Conservation (phyloP, 2,329 filamentous ascomycete species). For the Ilyonectria destructans region DNA sequence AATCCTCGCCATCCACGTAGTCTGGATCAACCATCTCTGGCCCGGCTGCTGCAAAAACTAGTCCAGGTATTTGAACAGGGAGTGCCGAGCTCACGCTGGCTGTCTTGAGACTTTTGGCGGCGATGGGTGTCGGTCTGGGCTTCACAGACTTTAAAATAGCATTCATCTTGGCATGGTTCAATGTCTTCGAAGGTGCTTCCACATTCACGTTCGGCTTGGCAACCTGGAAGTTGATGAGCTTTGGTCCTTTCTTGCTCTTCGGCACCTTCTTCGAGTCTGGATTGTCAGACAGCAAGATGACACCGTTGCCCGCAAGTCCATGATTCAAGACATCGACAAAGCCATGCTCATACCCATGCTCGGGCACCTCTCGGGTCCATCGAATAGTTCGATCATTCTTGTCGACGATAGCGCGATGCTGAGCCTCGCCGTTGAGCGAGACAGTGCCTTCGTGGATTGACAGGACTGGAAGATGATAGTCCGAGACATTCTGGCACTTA, state of each 20-base stretch:
- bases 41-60: background rate
- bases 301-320: background rate
- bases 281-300: slow-evolving; percentile 2
- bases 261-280: background rate
- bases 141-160: background rate
- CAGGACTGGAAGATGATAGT: background rate
- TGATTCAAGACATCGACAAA: background rate
- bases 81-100: background rate
- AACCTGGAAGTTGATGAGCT: background rate
- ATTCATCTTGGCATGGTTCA: background rate
- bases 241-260: background rate
- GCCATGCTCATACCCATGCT: background rate
- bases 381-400: background rate
- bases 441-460: slow-evolving; percentile 3
- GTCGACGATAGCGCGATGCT: slow-evolving; percentile 2
- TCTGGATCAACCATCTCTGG: background rate
- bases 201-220: background rate
- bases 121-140: background rate
- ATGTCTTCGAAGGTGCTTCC: background rate
- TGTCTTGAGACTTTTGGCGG: background rate
- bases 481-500: background rate
- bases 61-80: background rate
- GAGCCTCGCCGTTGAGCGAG: background rate
- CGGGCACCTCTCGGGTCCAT: background rate
- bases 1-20: background rate